Percentiles rank a stretch among this genome's conserved stretches.
Evolutionary conservation across 805 yeast genomes (phyloP).

Genomic region (Candida schatavii): DNA sequence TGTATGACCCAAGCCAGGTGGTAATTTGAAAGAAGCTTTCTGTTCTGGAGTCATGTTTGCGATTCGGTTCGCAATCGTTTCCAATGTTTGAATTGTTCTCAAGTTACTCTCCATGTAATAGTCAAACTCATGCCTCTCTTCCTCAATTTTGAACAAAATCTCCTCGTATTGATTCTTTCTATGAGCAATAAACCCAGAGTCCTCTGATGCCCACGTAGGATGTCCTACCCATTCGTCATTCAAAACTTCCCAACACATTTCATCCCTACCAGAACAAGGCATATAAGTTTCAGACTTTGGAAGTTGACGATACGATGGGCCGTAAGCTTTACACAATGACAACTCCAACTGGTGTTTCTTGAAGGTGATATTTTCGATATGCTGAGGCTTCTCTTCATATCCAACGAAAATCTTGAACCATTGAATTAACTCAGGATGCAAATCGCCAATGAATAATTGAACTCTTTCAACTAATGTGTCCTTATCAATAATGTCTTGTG

Average conservation of each 20-base stretch:
- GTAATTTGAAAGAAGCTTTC: conserved; percentile 78
- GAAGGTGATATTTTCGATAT: conserved; percentile 82
- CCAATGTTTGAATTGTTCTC: conserved; percentile 92
- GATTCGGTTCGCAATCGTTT: conserved; percentile 90
- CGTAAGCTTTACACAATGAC: conserved; percentile 87
- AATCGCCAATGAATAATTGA: conserved; percentile 77
- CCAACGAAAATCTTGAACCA: conserved; percentile 96
- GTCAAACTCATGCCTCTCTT: conserved; percentile 96
- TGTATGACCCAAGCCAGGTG: conserved; percentile 91
- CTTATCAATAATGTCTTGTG: conserved; percentile 88
- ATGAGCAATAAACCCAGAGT: conserved; percentile 98
- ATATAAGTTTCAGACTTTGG: conserved; percentile 93
- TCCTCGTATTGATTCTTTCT: conserved; percentile 98
- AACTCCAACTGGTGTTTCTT: conserved; percentile 91
- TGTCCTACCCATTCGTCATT: conserved; percentile 99
- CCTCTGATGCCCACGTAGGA: conserved; percentile 99
- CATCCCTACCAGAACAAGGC: conserved; percentile 99
- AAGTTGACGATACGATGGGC: conserved; percentile 88
- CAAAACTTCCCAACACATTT: conserved; percentile 97
- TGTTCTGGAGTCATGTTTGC: conserved; percentile 93
- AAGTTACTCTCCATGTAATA: conserved; percentile 92
- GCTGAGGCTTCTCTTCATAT: conserved; percentile 77
- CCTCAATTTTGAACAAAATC: conserved; percentile 89
- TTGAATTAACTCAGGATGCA: conserved; percentile 69
- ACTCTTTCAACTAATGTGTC: conserved; percentile 78